Evolutionary conservation across 1,284 basidiomycete genomes (phyloP).

Genomic region (Stereum hirsutum): DNA sequence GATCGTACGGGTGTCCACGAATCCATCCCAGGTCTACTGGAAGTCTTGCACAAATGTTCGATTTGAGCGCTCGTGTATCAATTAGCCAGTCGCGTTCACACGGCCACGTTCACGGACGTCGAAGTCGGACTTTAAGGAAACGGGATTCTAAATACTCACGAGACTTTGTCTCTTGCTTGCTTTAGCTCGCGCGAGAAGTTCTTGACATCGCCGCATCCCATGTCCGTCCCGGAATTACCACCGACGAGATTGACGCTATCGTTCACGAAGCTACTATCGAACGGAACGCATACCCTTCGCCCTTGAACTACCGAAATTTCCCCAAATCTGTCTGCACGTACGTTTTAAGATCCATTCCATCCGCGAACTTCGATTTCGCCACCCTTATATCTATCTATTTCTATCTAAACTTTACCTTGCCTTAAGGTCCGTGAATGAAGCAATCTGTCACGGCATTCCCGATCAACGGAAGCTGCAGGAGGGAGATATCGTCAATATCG

Average conservation of each 20-base stretch:
- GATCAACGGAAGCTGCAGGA: conserved; percentile 80
- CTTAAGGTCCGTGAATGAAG: conserved; percentile 93
- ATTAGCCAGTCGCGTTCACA: no score
- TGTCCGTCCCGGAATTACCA: conserved; percentile 86
- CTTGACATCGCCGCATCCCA: conserved; percentile 84
- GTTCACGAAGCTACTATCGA: conserved; percentile 94
- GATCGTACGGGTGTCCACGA: not conserved
- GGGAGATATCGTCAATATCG: conserved; percentile 92
- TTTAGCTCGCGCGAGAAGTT: conserved; percentile 82
- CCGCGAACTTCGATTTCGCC: no score
- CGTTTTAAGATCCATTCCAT: conserved; percentile 23
- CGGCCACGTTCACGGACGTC: no score
- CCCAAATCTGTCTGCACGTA: conserved; percentile 97
- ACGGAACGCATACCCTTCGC: conserved; percentile 89
- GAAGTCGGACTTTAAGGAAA: no score
- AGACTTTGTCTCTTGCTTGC: no score
- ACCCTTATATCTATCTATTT: not conserved
- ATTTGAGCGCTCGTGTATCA: no score
- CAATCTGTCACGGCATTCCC: conserved; percentile 95
- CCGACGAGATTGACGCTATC: conserved; percentile 90
- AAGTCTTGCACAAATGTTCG: no score
- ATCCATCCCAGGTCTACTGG: no score
- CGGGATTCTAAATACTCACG: no score
- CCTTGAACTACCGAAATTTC: conserved; percentile 88
- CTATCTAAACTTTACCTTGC: conserved; percentile 9